phyloP scores from a whole-genome alignment of 805 yeast genomes.

The Ogataea chonburiensis region DNA sequence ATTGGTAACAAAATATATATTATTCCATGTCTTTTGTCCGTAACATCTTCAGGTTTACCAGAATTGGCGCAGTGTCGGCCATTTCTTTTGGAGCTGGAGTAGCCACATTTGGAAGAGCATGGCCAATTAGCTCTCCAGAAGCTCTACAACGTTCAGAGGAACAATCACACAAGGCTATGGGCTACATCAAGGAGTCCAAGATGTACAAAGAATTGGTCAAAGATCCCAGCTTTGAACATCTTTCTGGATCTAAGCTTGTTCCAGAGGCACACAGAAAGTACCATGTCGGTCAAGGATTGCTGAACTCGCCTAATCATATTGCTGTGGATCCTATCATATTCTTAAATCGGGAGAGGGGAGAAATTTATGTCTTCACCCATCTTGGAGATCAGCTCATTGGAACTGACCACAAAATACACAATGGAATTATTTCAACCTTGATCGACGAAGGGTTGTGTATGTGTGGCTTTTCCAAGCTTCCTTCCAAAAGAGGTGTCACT shows the following conservation, averaged over 20 bases:
- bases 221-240: slow-evolving; percentile 27
- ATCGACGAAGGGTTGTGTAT: slow-evolving; percentile 83
- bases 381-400: slow-evolving; percentile 67
- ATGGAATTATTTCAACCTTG: slow-evolving; percentile 75
- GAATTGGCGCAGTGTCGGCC: slow-evolving; percentile 14
- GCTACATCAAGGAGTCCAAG: slow-evolving; percentile 27
- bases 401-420: slow-evolving; percentile 71
- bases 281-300: slow-evolving; percentile 70
- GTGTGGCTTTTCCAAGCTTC: slow-evolving; percentile 81
- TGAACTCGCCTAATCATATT: slow-evolving; percentile 64
- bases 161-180: slow-evolving; percentile 28
- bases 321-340: slow-evolving; percentile 78
- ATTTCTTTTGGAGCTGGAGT: slow-evolving; percentile 31
- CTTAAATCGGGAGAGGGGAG: slow-evolving; percentile 47
- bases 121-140: slow-evolving; percentile 27
- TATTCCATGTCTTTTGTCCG: slow-evolving; percentile 5
- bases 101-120: slow-evolving; percentile 31
- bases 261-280: slow-evolving; percentile 59
- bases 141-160: slow-evolving; percentile 16
- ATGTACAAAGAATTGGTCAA: slow-evolving; percentile 27
- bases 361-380: slow-evolving; percentile 64
- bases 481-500: slow-evolving; percentile 84
- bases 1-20: not conserved
- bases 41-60: slow-evolving; percentile 9
- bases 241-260: slow-evolving; percentile 43